Conservation (phyloP, 306 rosid genomes). For the Quercus mongolica region DNA sequence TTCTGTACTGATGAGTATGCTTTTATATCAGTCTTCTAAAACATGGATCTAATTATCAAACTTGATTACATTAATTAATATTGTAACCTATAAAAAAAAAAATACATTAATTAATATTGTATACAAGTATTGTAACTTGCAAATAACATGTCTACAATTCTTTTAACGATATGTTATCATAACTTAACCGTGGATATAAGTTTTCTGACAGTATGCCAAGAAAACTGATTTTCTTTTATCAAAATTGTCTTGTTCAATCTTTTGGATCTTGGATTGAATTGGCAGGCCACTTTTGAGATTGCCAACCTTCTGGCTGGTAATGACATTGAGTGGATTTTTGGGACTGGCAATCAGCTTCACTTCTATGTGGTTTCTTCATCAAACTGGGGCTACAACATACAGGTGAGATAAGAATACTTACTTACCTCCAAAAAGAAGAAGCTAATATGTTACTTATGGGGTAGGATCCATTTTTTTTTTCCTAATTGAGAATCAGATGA, state of each 20-base stretch:
- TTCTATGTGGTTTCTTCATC: conserved; percentile 99
- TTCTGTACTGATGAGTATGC: not conserved
- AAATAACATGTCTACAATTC: not conserved
- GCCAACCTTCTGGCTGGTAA: conserved; percentile 89
- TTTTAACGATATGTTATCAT: not conserved
- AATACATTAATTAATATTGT: not conserved
- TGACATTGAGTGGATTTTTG: conserved; percentile 84
- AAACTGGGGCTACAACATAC: conserved; percentile 97
- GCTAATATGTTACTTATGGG: not conserved
- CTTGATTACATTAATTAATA: not conserved
- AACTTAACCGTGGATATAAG: not conserved
- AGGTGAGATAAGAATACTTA: conserved; percentile 51
- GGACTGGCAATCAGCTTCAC: conserved; percentile 98
- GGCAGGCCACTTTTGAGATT: conserved; percentile 90
- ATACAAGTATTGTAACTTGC: not conserved
- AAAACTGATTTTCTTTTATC: not conserved
- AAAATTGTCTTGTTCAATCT: conserved; percentile 7
- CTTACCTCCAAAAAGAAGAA: not conserved
- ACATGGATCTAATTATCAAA: not conserved
- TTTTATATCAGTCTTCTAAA: not conserved
- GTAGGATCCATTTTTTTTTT: not conserved
- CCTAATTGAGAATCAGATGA: not conserved
- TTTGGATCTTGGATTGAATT: conserved; percentile 21
- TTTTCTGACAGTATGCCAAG: not conserved
- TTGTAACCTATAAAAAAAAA: not conserved